Conservation (phyloP, 257 asterid species). For the Haberlea rhodopensis region DNA sequence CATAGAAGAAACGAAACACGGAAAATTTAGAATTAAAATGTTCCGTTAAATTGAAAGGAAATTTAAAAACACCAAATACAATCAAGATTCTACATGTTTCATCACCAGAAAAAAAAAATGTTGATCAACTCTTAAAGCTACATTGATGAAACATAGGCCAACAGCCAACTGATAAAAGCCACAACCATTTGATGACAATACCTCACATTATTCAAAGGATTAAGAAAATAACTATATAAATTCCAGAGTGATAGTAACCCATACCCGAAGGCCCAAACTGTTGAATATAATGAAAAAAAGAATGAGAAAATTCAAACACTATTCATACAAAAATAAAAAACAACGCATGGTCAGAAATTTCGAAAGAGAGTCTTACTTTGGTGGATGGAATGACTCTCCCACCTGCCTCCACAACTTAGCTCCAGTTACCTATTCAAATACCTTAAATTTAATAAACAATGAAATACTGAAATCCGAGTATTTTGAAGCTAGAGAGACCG, state of each 20-base stretch:
- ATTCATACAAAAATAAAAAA: not conserved
- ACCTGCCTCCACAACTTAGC: slow-evolving; percentile 41
- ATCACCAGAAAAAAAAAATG: slow-evolving; percentile 1
- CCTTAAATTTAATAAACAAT: not conserved
- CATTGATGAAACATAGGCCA: not conserved
- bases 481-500: not conserved
- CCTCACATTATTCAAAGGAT: not conserved
- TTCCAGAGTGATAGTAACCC: not conserved
- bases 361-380: slow-evolving; percentile 30
- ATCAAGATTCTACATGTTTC: not conserved
- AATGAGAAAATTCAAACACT: not conserved
- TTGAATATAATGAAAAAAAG: not conserved
- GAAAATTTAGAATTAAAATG: not conserved
- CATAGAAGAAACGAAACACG: not conserved
- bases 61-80: not conserved
- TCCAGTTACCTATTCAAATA: slow-evolving; percentile 29
- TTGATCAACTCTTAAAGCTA: slow-evolving; percentile 6
- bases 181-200: not conserved
- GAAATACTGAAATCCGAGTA: not conserved
- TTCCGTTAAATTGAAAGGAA: not conserved
- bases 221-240: slow-evolving; percentile 1
- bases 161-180: not conserved
- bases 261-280: not conserved
- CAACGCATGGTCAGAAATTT: slow-evolving; percentile 2
- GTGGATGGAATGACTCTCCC: slow-evolving; percentile 41